Evolutionary conservation across 1,284 basidiomycete genomes (phyloP).

Genomic region (Trichosporon sp.): DNA sequence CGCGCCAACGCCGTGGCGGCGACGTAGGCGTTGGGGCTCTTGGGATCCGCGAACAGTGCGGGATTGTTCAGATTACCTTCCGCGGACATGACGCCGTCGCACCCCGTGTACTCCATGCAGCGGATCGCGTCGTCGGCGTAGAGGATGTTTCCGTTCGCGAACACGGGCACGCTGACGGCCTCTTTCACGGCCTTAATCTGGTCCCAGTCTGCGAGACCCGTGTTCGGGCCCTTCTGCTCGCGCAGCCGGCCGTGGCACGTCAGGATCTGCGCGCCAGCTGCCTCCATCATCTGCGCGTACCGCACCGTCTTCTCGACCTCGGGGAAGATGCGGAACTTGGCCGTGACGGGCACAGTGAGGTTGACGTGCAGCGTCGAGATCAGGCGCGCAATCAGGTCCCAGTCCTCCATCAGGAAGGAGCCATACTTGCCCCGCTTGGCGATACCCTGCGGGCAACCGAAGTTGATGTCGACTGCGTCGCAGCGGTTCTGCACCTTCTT

Average conservation of each 20-base stretch:
- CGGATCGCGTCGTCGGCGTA: constrained; percentile 74
- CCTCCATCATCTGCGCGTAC: constrained; percentile 92
- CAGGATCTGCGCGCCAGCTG: constrained; percentile 91
- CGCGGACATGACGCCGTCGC: constrained; percentile 91
- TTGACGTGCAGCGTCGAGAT: constrained; percentile 82
- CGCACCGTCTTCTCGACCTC: constrained; percentile 82
- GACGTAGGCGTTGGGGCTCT: constrained; percentile 62
- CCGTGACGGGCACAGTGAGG: constrained; percentile 85
- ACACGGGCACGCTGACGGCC: constrained; percentile 86
- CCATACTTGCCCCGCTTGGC: constrained; percentile 86
- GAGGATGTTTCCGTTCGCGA: constrained; percentile 97
- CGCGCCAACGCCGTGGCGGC: constrained; percentile 69
- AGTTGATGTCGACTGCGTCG: constrained; percentile 92
- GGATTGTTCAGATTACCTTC: constrained; percentile 96
- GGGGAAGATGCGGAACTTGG: constrained; percentile 92
- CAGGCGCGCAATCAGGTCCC: constrained; percentile 78
- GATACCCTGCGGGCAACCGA: constrained; percentile 96
- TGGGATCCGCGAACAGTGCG: constrained; percentile 66
- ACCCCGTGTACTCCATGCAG: constrained; percentile 79
- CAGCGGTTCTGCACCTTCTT: constrained; percentile 72
- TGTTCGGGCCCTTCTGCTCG: constrained; percentile 82
- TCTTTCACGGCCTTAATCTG: constrained; percentile 84
- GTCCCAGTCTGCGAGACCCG: constrained; percentile 79
- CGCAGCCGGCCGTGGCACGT: constrained; percentile 89
- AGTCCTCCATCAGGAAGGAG: constrained; percentile 90